Conservation (phyloP, 2,329 filamentous ascomycete species). For the Lachnellula subtilissima region DNA sequence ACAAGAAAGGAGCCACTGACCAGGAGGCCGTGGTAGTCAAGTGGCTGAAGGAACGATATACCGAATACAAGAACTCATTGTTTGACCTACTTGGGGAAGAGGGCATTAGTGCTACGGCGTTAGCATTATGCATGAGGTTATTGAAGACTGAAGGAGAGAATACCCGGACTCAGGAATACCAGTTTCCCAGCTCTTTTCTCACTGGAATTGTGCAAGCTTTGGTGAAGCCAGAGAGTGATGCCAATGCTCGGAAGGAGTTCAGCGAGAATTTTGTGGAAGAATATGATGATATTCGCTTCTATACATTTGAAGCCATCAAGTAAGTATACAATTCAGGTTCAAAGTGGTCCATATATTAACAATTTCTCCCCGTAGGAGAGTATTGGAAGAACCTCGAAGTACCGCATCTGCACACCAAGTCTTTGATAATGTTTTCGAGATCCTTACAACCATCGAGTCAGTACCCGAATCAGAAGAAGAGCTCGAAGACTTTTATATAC, state of each 20-base stretch:
- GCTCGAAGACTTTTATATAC: slow-evolving; percentile 63
- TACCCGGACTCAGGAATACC: slow-evolving; percentile 56
- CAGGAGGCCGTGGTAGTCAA: slow-evolving; percentile 69
- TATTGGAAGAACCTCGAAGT: slow-evolving; percentile 33
- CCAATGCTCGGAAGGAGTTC: slow-evolving; percentile 65
- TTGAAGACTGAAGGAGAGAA: slow-evolving; percentile 73
- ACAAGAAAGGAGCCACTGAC: slow-evolving; percentile 60
- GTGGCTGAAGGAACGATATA: slow-evolving; percentile 73
- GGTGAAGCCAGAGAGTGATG: slow-evolving; percentile 51
- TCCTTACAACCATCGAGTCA: slow-evolving; percentile 64
- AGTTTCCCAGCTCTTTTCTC: slow-evolving; percentile 66
- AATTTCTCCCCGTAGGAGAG: slow-evolving; percentile 25
- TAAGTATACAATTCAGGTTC: slow-evolving; percentile 40
- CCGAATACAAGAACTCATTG: slow-evolving; percentile 64
- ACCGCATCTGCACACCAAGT: slow-evolving; percentile 25
- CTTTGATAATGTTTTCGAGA: slow-evolving; percentile 54
- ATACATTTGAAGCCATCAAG: slow-evolving; percentile 71
- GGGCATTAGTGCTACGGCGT: slow-evolving; percentile 62
- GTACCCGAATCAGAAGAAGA: slow-evolving; percentile 64
- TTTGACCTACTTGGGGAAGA: slow-evolving; percentile 55
- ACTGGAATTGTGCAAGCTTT: slow-evolving; percentile 58
- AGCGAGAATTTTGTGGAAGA: slow-evolving; percentile 71
- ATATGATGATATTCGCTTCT: slow-evolving; percentile 81
- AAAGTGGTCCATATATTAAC: slow-evolving; percentile 7
- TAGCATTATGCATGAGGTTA: slow-evolving; percentile 78